These are phyloP conservation scores for Heterococcus sp. DNA, from an alignment of 108 stramenopile genomes.

Conservation along the genomic window DNA sequence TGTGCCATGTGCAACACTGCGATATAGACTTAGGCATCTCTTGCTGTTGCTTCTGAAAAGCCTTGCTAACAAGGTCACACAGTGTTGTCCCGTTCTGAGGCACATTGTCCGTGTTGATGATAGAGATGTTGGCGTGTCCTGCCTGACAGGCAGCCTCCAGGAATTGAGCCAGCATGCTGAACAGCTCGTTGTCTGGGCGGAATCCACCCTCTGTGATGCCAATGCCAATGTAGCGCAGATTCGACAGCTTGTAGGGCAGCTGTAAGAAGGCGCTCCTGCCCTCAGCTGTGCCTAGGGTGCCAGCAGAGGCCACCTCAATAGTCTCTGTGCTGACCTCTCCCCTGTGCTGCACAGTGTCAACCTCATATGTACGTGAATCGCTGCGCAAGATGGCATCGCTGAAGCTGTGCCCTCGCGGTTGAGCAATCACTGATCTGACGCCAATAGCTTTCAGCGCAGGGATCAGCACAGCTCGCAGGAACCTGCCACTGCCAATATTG, in stretches of 20 bases:
- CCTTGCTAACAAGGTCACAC: slow-evolving; percentile 56
- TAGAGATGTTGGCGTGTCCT: slow-evolving; percentile 33
- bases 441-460: slow-evolving; percentile 58
- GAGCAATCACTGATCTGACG: slow-evolving; percentile 40
- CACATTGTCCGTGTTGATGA: slow-evolving; percentile 83
- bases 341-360: background rate
- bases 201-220: background rate
- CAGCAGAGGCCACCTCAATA: background rate
- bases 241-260: background rate
- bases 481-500: slow-evolving; percentile 78
- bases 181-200: background rate
- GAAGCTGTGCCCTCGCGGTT: background rate
- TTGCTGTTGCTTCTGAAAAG: no score
- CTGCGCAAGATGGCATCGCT: background rate
- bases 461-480: slow-evolving; percentile 76
- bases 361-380: background rate
- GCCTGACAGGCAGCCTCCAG: background rate
- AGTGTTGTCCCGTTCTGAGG: slow-evolving; percentile 73
- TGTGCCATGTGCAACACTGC: slow-evolving; percentile 62
- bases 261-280: background rate
- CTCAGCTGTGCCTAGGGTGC: background rate
- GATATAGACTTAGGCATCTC: no score
- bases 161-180: slow-evolving; percentile 50
- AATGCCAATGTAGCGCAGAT: background rate
- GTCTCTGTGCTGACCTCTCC: background rate